A percentile compares a stretch with the other conserved stretches of the same genome.
Evolutionary conservation across 306 rosid species (phyloP).

Genomic region (Macrotyloma uniflorum): DNA sequence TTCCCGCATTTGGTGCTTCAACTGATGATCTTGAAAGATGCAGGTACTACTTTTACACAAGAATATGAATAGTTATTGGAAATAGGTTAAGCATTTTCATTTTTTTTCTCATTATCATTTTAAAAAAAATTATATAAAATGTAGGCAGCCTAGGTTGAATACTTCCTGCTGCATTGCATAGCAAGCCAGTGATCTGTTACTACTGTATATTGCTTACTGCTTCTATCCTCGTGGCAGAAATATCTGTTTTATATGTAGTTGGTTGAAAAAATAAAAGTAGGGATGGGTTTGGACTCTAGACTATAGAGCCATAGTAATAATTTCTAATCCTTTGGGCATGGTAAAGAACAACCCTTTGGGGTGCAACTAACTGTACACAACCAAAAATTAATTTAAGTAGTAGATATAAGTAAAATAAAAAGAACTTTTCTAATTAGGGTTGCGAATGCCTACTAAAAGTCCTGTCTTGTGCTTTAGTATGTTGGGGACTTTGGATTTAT

Average conservation of each 20-base stretch:
- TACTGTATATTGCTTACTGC: neutral
- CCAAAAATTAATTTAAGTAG: too few relatives aligned
- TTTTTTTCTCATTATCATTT: conserved; percentile 28
- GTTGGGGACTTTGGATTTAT: neutral
- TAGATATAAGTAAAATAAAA: neutral
- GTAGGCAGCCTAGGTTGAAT: conserved; percentile 6
- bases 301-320: neutral
- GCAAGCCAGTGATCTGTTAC: neutral
- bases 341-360: neutral
- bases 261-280: neutral
- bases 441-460: neutral
- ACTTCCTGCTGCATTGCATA: conserved; percentile 7
- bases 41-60: conserved; percentile 60
- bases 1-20: conserved; percentile 96
- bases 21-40: conserved; percentile 95
- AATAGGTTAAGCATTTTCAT: conserved; percentile 27
- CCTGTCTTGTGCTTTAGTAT: neutral
- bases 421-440: neutral
- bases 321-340: neutral
- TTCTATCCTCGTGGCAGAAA: conserved; percentile 1
- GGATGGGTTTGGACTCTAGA: neutral
- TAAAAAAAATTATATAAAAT: conserved; percentile 6
- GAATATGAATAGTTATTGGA: conserved; percentile 5
- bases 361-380: neutral
- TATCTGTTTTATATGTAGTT: conserved; percentile 25